phyloP scores from a whole-genome alignment of 495 filamentous ascomycete species.

The Penicillium goetzii region DNA sequence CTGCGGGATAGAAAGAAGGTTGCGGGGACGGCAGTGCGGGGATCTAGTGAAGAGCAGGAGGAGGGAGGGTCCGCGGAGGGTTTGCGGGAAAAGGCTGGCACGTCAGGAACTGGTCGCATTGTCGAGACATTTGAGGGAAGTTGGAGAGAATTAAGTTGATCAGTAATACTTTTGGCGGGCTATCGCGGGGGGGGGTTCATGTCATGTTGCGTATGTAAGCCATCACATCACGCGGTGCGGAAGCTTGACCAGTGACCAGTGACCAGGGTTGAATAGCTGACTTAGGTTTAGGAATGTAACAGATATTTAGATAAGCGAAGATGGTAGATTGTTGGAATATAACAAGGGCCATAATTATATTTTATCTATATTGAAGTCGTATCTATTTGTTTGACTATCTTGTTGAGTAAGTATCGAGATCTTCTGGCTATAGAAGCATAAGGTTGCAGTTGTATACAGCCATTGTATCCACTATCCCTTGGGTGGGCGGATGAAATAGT shows the following conservation, averaged over 20 bases:
- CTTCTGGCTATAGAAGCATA: not conserved
- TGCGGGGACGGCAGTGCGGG: constrained; percentile 44
- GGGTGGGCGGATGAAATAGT: not conserved
- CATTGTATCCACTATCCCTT: too few relatives aligned
- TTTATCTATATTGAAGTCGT: not conserved
- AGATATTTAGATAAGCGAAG: not conserved
- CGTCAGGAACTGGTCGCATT: constrained; percentile 49
- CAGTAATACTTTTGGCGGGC: not conserved
- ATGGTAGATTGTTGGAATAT: too few relatives aligned
- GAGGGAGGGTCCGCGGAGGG: constrained; percentile 37
- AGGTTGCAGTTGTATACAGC: not conserved
- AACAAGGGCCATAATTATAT: not conserved
- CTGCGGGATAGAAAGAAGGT: constrained; percentile 54
- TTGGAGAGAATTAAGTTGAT: constrained; percentile 10
- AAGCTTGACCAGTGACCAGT: constrained; percentile 6
- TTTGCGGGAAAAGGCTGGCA: constrained; percentile 39
- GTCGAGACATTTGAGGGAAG: constrained; percentile 24
- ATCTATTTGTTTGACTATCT: not conserved
- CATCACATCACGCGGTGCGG: constrained; percentile 25
- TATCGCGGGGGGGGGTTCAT: constrained; percentile 17
- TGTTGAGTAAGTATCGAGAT: not conserved
- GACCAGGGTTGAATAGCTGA: not conserved
- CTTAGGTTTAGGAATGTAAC: not conserved
- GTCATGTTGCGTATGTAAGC: constrained; percentile 31
- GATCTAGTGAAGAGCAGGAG: constrained; percentile 38